phyloP scores from a whole-genome alignment of 75 land plant genomes.

The Sequoia sempervirens region DNA sequence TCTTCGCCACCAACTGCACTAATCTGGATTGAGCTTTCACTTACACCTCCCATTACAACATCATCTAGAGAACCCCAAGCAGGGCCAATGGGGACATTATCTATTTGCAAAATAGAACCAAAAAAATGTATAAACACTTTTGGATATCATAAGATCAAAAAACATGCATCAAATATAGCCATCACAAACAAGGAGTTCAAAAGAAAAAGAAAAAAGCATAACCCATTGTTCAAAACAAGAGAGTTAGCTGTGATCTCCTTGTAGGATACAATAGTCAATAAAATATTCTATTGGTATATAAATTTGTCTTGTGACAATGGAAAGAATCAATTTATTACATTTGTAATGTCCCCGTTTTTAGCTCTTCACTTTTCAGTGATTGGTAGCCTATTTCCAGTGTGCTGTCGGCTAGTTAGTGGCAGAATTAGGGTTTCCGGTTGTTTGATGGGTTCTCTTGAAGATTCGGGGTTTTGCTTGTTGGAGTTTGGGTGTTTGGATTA shows the following conservation, averaged over 20 bases:
- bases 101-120: no score
- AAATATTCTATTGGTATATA: no score
- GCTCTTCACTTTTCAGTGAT: no score
- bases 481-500: no score
- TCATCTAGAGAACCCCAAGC: constrained; percentile 99
- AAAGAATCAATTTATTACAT: neutral
- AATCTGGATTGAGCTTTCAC: constrained; percentile 81
- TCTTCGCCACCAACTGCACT: constrained; percentile 60
- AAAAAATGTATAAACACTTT: neutral
- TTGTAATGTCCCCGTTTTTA: no score
- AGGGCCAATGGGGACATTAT: constrained; percentile 42
- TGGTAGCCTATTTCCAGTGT: no score
- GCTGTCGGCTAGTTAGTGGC: no score
- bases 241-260: neutral
- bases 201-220: neutral
- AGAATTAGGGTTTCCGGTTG: no score
- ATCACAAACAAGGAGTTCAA: neutral
- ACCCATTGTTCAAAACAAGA: neutral
- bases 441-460: no score
- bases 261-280: neutral
- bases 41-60: constrained; percentile 99
- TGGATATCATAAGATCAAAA: neutral
- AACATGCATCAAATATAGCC: neutral
- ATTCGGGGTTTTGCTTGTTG: no score
- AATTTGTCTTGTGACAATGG: neutral